Base-by-base conservation (phyloP, 805 yeast genomes). In the Teunomyces tritomae region DNA sequence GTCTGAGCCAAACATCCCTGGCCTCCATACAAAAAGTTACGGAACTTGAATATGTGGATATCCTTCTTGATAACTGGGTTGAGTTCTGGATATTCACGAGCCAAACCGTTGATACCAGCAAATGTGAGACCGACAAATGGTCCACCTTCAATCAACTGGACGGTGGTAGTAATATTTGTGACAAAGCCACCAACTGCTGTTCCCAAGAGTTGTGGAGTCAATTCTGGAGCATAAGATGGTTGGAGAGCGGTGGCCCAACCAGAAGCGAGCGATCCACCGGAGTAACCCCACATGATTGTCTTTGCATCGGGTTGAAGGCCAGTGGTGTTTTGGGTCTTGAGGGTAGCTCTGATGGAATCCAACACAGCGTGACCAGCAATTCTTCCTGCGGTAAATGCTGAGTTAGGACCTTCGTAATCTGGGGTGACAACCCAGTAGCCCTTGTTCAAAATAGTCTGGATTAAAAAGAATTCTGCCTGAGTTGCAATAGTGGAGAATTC, bases 141-240 rank as follows among this genome's bases (percentile, higher is more conserved):
- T 2, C 56, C 52, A 1, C 68, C 67, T 30, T 64, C 67, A 11
- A 58, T 52, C 9, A 54, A 51, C 9, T 42, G 52, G 1, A 61
- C 57, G 2, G 67, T 58, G 27, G 56, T 58, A 6, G 67, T 64
- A 26, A 67, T 49, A 43, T 68, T 65, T 13, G 69, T 59, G 10
- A 64, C 67, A 55, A 67, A 58, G 4, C 74, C 74, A 7, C 74
- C 74, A 7, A 66, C 24, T 2, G 69, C 68, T 5, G 58, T 70
- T 9, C 73, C 75, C 53, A 58, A 11, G 28, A 52, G 37, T 28
- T 39, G 35, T 33, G 16, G 17, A 8, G 34, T 27, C 34, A 59
- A 50, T 11, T 61, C 63, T 0, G 64, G 63, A 1, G 66, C 65
- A 30, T 61, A 61, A 9, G 35, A 14, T 9, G 64, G 65, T 39